Percentiles rank a stretch among this genome's conserved stretches.
Evolutionary conservation across 2,329 filamentous ascomycete genomes (phyloP).

Genomic region (Gaeumannomyces sp.): DNA sequence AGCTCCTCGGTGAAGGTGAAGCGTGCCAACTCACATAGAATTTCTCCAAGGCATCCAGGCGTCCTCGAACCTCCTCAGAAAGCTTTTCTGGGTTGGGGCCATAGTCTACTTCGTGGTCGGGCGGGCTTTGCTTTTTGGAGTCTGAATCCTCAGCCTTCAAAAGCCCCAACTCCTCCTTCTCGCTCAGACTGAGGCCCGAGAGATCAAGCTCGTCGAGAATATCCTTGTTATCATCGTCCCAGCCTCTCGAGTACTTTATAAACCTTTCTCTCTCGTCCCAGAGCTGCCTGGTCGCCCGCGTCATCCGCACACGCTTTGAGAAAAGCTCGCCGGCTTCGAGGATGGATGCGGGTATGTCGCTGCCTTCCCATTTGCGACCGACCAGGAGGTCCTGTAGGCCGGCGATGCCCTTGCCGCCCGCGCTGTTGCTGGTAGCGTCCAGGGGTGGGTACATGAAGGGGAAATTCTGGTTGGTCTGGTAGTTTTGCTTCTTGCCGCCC

Average conservation of each 20-base stretch:
- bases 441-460: slow-evolving; percentile 95
- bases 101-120: slow-evolving; percentile 36
- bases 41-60: slow-evolving; percentile 67
- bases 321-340: slow-evolving; percentile 92
- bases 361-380: slow-evolving; percentile 85
- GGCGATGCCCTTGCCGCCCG: slow-evolving; percentile 81
- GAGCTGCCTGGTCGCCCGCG: slow-evolving; percentile 81
- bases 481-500: slow-evolving; percentile 96
- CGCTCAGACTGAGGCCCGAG: slow-evolving; percentile 30
- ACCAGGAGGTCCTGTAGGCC: slow-evolving; percentile 75
- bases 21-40: slow-evolving; percentile 66
- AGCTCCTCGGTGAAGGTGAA: background rate
- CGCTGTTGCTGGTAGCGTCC: slow-evolving; percentile 80
- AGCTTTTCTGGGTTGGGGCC: slow-evolving; percentile 44
- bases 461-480: slow-evolving; percentile 98
- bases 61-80: slow-evolving; percentile 51
- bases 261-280: slow-evolving; percentile 93
- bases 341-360: slow-evolving; percentile 88
- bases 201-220: slow-evolving; percentile 33
- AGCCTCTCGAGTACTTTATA: slow-evolving; percentile 87
- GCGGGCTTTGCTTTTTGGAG: slow-evolving; percentile 26
- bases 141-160: slow-evolving; percentile 23
- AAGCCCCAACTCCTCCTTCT: slow-evolving; percentile 42
- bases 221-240: slow-evolving; percentile 52
- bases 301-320: slow-evolving; percentile 83